A percentile compares a stretch with the other conserved stretches of the same genome.
Conservation (phyloP, 2,329 filamentous ascomycete species). For the Aaosphaeria arxii region DNA sequence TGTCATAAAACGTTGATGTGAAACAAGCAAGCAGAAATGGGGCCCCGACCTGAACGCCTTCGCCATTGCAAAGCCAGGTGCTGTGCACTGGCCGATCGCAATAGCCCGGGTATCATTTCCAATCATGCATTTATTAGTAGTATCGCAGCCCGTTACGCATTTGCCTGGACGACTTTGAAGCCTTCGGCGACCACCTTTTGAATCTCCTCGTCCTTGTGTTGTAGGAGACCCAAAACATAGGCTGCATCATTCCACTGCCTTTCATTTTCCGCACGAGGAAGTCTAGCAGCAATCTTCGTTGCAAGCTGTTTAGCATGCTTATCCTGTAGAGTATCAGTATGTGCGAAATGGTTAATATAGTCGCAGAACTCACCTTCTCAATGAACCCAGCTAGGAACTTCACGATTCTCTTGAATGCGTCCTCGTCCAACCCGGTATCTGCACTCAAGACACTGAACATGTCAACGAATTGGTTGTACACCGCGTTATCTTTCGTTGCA, state of each 20-base stretch:
- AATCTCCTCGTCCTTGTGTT: constrained; percentile 92
- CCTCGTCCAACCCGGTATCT: constrained; percentile 76
- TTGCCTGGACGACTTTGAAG: constrained; percentile 55
- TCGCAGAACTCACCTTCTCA: constrained; percentile 73
- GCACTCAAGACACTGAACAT: constrained; percentile 94
- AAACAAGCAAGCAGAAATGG: too few relatives aligned
- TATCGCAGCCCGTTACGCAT: constrained; percentile 20
- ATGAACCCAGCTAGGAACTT: constrained; percentile 95
- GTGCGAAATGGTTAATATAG: background rate
- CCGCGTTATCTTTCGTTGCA: constrained; percentile 95
- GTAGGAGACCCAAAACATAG: constrained; percentile 82
- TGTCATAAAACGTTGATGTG: too few relatives aligned
- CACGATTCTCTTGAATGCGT: constrained; percentile 80
- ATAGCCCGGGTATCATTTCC: too few relatives aligned
- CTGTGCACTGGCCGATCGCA: too few relatives aligned
- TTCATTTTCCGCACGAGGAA: constrained; percentile 84
- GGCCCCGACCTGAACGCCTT: too few relatives aligned
- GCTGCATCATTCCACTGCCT: constrained; percentile 97
- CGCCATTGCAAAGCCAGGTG: too few relatives aligned
- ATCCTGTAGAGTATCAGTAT: constrained; percentile 58
- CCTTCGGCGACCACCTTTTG: constrained; percentile 71
- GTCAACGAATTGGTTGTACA: constrained; percentile 99
- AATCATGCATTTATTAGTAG: too few relatives aligned
- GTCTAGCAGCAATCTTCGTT: constrained; percentile 83
- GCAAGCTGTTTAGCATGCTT: constrained; percentile 95